These are phyloP conservation scores for Aegle marmelos DNA, from an alignment of 345 rosid genomes.

Conservation along the genomic window DNA sequence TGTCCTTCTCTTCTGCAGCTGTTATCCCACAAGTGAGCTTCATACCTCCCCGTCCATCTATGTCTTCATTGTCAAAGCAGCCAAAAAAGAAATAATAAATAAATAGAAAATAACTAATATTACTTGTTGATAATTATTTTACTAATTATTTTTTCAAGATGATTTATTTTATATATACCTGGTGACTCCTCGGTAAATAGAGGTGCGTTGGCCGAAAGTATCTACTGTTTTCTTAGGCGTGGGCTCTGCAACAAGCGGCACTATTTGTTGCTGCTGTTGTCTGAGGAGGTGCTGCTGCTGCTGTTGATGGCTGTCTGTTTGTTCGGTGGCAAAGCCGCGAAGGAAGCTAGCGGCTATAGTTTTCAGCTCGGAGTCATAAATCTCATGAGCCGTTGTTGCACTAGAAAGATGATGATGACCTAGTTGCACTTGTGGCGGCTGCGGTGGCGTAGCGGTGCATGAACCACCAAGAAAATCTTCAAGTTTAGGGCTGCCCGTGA, in stretches of 20 bases:
- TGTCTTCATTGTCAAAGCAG: conserved; percentile 38
- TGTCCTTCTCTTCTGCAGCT: conserved; percentile 95
- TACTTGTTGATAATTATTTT: not conserved
- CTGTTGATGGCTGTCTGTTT: conserved; percentile 16
- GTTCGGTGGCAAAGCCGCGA: conserved; percentile 45
- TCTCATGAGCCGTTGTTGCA: conserved; percentile 31
- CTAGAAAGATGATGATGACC: conserved; percentile 26
- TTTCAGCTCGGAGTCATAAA: conserved; percentile 73
- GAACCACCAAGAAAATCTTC: conserved; percentile 72
- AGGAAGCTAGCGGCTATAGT: conserved; percentile 75
- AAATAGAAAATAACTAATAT: too few species aligned
- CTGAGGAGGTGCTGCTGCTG: conserved; percentile 10
- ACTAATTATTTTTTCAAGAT: not conserved
- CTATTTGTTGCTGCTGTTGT: conserved; percentile 10
- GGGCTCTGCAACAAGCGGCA: conserved; percentile 18
- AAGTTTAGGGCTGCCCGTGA: conserved; percentile 59
- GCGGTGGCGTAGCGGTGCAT: conserved; percentile 19
- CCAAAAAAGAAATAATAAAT: too few species aligned
- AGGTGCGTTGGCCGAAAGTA: conserved; percentile 87
- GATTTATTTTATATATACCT: conserved; percentile 33
- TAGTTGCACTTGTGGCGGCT: conserved; percentile 17
- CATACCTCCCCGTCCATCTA: conserved; percentile 94
- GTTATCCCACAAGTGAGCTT: conserved; percentile 95
- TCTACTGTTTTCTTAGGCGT: conserved; percentile 56
- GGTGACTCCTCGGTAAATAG: conserved; percentile 87